Evolutionary conservation across 163 green algal genomes (phyloP).

Genomic region (Scenedesmus sp.): DNA sequence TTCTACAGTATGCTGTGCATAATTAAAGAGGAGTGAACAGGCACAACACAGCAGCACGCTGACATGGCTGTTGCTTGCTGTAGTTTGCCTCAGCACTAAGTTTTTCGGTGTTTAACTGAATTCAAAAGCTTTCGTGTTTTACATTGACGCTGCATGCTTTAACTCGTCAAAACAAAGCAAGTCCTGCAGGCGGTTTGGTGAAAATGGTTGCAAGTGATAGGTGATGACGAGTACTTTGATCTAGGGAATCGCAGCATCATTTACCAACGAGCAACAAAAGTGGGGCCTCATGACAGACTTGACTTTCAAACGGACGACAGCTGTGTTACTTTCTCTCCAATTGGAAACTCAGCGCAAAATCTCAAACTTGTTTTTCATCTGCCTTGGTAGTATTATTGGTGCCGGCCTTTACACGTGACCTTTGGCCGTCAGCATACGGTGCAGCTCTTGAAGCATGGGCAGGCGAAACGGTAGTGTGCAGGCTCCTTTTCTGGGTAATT

Average conservation of each 20-base stretch:
- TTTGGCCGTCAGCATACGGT: background rate
- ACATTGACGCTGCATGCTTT: background rate
- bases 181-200: background rate
- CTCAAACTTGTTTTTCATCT: background rate
- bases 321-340: background rate
- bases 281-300: background rate
- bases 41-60: conserved; percentile 2
- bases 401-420: background rate
- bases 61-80: background rate
- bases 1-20: background rate
- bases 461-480: too few species aligned
- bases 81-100: background rate
- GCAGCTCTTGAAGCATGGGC: background rate
- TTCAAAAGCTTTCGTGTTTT: background rate
- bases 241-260: background rate
- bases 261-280: background rate
- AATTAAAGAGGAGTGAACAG: background rate
- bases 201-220: background rate
- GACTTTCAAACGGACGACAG: conserved; percentile 8
- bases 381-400: too few species aligned
- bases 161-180: background rate
- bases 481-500: too few species aligned
- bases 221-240: background rate
- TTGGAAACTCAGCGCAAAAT: background rate
- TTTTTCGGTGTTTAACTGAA: background rate